Evolutionary conservation across 192 early-diverging fungal genomes (phyloP), one percentile per base, ranked within the genome.

Genomic region (Gaertneriomyces semiglobifer): DNA sequence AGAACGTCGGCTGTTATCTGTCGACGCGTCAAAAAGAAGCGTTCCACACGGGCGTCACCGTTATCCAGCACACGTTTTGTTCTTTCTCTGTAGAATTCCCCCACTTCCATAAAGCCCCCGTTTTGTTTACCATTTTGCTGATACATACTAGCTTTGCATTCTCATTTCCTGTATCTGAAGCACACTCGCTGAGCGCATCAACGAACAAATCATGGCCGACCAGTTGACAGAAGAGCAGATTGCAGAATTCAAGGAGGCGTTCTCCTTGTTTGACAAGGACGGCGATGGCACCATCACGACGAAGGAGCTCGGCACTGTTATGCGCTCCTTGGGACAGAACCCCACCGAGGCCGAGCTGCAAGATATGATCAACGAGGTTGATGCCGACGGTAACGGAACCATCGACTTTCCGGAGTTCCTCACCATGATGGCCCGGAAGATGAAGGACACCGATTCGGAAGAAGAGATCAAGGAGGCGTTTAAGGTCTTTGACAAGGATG

Each of bases 341-440:
- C 93, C 94, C 43, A 93, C 91, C 46, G 93, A 98, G 74, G 87
- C 88, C 25, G 92, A 98, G 75, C 88, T 96, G 64, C 86, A 90
- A 74, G 93, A 94, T 68, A 91, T 98, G 90, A 89, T 96, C 73
- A 91, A 89, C 70, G 93, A 97, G 74, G 90, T 96, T 60, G 94
- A 98, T 79, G 84, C 88, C 58, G 91, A 94, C 81, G 91, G 92
- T 68, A 93, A 95, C 72, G 93, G 93, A 62, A 92, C 84, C 48
- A 91, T 98, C 70, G 94, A 97, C 79, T 96, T 98, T 73, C 79
- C 85, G 46, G 94, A 98, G 74, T 95, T 98, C 76, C 82, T 96
- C 68, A 88, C 92, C 18, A 88, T 98, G 87, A 90, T 96, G 85
- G 89, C 91, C 38, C 86, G 90, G 79, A 90, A 93, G 71, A 83